Percentiles rank a stretch among this genome's conserved stretches.
Evolutionary conservation across 495 filamentous ascomycete species (phyloP).

Genomic region (Neurospora sp.): DNA sequence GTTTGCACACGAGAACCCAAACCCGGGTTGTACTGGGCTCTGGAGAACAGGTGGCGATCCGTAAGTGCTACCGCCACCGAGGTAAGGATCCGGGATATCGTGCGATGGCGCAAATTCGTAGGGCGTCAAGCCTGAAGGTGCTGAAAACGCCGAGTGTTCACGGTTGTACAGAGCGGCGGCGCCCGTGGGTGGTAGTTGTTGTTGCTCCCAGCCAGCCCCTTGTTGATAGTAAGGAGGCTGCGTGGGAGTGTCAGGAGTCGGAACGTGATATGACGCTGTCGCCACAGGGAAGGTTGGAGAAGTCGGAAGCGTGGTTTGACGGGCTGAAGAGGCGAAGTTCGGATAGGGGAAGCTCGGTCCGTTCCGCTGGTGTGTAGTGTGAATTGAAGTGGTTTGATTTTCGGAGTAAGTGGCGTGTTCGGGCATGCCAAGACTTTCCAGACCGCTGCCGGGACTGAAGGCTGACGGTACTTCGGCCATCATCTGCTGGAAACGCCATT

Average conservation of each 20-base stretch:
- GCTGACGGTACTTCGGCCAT: neutral
- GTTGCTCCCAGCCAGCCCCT: neutral
- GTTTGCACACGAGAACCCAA: neutral
- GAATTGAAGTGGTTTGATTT: neutral
- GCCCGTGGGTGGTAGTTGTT: neutral
- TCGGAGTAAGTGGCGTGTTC: neutral
- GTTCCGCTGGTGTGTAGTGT: neutral
- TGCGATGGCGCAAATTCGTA: neutral
- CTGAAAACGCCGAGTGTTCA: neutral
- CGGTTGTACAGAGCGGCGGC: neutral
- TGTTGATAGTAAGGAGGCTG: neutral
- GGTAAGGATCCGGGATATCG: neutral
- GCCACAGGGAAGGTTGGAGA: neutral
- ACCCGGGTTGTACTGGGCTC: neutral
- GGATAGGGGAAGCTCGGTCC: neutral
- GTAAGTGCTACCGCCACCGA: neutral
- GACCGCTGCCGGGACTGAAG: neutral
- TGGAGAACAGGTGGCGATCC: neutral
- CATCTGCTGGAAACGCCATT: neutral
- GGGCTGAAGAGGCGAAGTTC: neutral
- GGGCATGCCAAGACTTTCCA: neutral
- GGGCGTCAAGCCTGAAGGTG: neutral
- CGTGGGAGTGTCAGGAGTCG: neutral
- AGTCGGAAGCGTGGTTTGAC: neutral
- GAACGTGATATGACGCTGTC: neutral